Conservation (phyloP, 345 rosid species). For the Salix suchowensis region DNA sequence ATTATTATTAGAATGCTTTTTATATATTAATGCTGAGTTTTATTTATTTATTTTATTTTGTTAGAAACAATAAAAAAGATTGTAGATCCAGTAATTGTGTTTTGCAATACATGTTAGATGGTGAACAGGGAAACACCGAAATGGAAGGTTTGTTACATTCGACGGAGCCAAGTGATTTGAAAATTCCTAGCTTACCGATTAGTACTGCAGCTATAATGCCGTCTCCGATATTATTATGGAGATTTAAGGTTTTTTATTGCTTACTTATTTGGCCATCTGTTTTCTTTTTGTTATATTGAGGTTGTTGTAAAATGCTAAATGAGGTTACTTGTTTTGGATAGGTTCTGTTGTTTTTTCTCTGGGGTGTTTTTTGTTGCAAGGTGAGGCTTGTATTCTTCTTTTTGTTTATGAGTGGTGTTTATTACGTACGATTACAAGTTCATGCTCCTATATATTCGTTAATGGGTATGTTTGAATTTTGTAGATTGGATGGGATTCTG, state of each 20-base stretch:
- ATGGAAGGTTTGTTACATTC: conserved; percentile 48
- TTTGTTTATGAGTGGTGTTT: background rate
- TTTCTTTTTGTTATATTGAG: conserved; percentile 1
- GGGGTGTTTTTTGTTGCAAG: conserved; percentile 90
- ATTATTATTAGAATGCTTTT: background rate
- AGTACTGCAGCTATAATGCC: conserved; percentile 52
- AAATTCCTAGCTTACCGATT: conserved; percentile 39
- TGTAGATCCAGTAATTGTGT: background rate
- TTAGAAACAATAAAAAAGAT: background rate
- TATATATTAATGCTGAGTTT: background rate
- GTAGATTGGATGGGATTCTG: conserved; percentile 94
- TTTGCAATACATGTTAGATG: conserved; percentile 29
- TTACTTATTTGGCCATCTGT: background rate
- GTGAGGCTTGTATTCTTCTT: conserved; percentile 34
- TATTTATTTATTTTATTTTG: background rate
- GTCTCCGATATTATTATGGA: conserved; percentile 64
- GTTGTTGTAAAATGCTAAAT: conserved; percentile 15
- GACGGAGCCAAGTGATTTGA: conserved; percentile 42
- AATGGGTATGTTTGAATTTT: conserved; percentile 8
- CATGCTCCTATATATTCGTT: background rate
- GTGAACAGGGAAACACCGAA: conserved; percentile 46
- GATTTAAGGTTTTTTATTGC: conserved; percentile 61
- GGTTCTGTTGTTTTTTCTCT: conserved; percentile 67
- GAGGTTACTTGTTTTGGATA: conserved; percentile 28
- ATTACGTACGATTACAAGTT: background rate